These are phyloP conservation scores for Skeletonema menzelii DNA, from an alignment of 108 stramenopile species.

Conservation along the genomic window DNA sequence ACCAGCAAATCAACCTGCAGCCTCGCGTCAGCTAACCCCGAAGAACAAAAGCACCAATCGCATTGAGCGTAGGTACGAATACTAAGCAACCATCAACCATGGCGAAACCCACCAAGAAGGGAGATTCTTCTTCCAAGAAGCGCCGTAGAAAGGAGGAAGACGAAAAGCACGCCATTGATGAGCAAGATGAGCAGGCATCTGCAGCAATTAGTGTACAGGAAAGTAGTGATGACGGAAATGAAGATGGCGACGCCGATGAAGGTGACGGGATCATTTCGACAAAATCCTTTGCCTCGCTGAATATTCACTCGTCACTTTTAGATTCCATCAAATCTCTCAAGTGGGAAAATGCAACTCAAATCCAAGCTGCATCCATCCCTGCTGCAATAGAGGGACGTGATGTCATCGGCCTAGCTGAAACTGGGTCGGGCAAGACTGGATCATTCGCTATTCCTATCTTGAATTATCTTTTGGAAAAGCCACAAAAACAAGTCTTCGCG, in stretches of 20 bases:
- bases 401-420: constrained; percentile 92
- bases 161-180: background rate
- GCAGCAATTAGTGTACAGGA: background rate
- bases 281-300: constrained; percentile 83
- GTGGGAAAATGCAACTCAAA: constrained; percentile 93
- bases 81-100: background rate
- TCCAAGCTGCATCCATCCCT: constrained; percentile 91
- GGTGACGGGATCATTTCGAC: constrained; percentile 59
- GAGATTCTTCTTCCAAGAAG: background rate
- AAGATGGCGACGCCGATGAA: constrained; percentile 37
- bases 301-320: constrained; percentile 80
- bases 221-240: constrained; percentile 5
- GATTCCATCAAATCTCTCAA: constrained; percentile 83
- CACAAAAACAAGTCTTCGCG: constrained; percentile 76
- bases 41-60: too few species aligned
- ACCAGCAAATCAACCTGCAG: too few species aligned
- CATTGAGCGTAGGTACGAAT: background rate
- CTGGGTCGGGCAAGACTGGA: constrained; percentile 94
- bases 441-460: constrained; percentile 94
- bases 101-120: background rate
- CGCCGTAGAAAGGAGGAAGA: background rate
- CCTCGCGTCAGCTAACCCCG: too few species aligned
- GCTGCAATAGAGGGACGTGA: constrained; percentile 84
- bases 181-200: background rate
- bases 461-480: constrained; percentile 87